Base-by-base conservation (phyloP, 2,329 filamentous ascomycete species). In the Paraphoma chrysanthemicola region DNA sequence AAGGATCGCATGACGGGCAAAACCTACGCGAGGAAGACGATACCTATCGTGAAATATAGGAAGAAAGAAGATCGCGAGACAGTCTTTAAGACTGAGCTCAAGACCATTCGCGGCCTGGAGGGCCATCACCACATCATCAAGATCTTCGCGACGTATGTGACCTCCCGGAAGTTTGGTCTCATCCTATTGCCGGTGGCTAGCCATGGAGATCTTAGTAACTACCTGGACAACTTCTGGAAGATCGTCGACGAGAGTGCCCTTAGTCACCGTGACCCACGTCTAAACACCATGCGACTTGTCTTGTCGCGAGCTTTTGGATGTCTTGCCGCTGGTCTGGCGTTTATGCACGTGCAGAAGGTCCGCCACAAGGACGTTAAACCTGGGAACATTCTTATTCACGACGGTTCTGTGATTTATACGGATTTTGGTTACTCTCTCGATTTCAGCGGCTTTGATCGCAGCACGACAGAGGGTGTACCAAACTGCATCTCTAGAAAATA, bases 281-380 rank as follows among this genome's bases (percentile, higher is more conserved):
- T 44, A 12, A 36, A 36, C 2, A 12, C 12, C 16, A 45, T 49
- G 30, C 29, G 6, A 3, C 16, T 12, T 6, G 33, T 54, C 3
- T 30, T 63, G 3, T 17, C 59, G 30, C 49, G 31, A 28, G 57
- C 54, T 5, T 65, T 64, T 44, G 65, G 67, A 0, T 70, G 64
- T 49, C 49, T 67, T 2, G 53, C 60, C 1, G 43, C 38, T 41
- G 61, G 57, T 1, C 41, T 70, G 10, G 49, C 55, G 6, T 65
- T 64, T 38, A 62, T 68, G 38, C 64, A 70, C 31, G 29, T 56
- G 6, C 51, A 56, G 6, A 60, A 31, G 2, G 55, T 68, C 7
- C 55, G 66, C 2, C 66, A 68, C 46, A 65, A 64, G 36, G 67
- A 70, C 28, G 60, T 67, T 39, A 70, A 71, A 28, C 62, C 66